Conservation (phyloP, 2,329 filamentous ascomycete genomes). For the Blastomyces gilchristii region DNA sequence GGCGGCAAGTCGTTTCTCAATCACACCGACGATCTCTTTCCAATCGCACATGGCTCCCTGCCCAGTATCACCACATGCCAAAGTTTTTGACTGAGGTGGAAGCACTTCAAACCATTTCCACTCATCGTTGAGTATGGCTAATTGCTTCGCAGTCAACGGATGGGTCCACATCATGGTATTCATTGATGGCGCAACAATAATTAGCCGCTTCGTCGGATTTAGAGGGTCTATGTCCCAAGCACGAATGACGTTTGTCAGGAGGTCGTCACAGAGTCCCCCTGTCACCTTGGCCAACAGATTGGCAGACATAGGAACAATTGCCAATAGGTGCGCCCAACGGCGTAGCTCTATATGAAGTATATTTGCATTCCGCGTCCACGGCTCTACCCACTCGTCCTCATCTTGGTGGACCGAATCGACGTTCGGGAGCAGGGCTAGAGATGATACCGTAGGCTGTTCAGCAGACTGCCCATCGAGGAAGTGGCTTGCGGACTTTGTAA, state of each 20-base stretch:
- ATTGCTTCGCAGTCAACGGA: constrained; percentile 62
- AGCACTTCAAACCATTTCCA: constrained; percentile 48
- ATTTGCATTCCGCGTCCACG: constrained; percentile 66
- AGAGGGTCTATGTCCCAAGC: constrained; percentile 67
- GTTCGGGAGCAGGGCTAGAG: constrained; percentile 51
- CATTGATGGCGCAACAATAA: constrained; percentile 67
- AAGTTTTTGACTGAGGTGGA: constrained; percentile 29
- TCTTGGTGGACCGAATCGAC: constrained; percentile 77
- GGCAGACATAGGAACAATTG: constrained; percentile 71
- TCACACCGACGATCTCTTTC: constrained; percentile 55
- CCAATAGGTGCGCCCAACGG: constrained; percentile 68
- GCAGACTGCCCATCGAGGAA: constrained; percentile 67
- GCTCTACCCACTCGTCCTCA: constrained; percentile 69
- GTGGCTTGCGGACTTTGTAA: constrained; percentile 61
- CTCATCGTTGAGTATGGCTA: constrained; percentile 57
- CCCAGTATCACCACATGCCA: constrained; percentile 73
- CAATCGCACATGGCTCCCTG: constrained; percentile 70
- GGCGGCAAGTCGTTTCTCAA: constrained; percentile 40
- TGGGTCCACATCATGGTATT: constrained; percentile 82
- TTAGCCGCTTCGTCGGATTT: constrained; percentile 42
- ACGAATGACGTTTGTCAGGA: constrained; percentile 62
- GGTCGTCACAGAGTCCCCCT: constrained; percentile 64
- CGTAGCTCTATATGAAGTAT: constrained; percentile 88
- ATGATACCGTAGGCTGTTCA: constrained; percentile 62
- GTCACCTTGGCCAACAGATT: constrained; percentile 80